Percentiles rank a stretch among this genome's conserved stretches.
Evolutionary conservation across 2,329 filamentous ascomycete genomes (phyloP).

Genomic region (Pseudogymnoascus sp.): DNA sequence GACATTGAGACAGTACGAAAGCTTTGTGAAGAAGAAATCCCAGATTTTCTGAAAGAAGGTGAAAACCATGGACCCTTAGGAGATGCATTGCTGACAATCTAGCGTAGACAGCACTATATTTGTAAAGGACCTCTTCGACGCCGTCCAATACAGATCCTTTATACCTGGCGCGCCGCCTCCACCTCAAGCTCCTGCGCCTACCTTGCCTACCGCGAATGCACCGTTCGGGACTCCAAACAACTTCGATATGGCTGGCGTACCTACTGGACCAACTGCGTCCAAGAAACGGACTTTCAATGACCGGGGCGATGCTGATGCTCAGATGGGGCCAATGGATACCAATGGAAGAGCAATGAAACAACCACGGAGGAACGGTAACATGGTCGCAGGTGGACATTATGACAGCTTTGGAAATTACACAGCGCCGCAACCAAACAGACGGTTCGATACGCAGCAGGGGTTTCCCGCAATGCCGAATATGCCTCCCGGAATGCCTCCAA

Average conservation of each 20-base stretch:
- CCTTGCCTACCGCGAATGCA: slow-evolving; percentile 20
- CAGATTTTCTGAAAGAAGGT: slow-evolving; percentile 68
- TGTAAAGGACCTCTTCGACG: slow-evolving; percentile 62
- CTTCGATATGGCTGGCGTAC: slow-evolving; percentile 18
- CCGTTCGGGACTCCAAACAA: slow-evolving; percentile 15
- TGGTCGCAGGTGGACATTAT: slow-evolving; percentile 32
- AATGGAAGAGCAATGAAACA: slow-evolving; percentile 50
- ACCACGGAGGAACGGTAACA: slow-evolving; percentile 44
- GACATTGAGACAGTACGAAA: slow-evolving; percentile 54
- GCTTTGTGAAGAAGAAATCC: slow-evolving; percentile 63
- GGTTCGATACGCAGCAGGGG: slow-evolving; percentile 12
- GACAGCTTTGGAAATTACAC: slow-evolving; percentile 27
- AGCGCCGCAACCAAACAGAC: slow-evolving; percentile 12
- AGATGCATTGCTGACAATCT: background rate
- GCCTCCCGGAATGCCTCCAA: slow-evolving; percentile 35
- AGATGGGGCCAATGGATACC: slow-evolving; percentile 26
- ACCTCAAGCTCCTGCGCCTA: slow-evolving; percentile 16
- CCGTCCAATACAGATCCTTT: slow-evolving; percentile 55
- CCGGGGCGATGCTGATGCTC: slow-evolving; percentile 36
- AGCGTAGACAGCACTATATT: slow-evolving; percentile 51
- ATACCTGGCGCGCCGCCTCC: slow-evolving; percentile 45
- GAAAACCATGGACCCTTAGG: slow-evolving; percentile 5
- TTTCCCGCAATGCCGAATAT: slow-evolving; percentile 21
- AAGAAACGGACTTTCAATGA: slow-evolving; percentile 52
- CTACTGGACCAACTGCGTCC: slow-evolving; percentile 24